A percentile compares a stretch with the other conserved stretches of the same genome.
Conservation (phyloP, 495 filamentous ascomycete species). For the Immersiella caudata region DNA sequence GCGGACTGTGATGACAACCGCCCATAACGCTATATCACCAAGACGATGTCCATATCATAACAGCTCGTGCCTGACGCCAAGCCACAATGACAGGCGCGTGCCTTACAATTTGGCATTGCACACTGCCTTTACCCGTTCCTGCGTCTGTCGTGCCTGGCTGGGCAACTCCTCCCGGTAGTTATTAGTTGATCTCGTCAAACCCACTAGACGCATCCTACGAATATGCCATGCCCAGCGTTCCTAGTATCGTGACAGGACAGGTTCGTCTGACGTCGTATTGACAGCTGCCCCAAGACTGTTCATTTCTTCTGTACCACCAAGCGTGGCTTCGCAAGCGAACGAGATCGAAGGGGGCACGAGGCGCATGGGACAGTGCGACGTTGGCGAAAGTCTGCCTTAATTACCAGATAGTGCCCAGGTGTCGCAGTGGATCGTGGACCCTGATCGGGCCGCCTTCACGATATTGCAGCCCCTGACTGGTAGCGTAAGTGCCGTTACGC, state of each 20-base stretch:
- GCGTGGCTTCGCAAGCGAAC: background rate
- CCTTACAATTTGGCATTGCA: background rate
- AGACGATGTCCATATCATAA: background rate
- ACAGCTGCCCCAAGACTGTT: background rate
- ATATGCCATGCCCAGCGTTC: background rate
- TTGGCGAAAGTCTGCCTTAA: background rate
- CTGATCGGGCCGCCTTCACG: background rate
- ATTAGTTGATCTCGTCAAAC: background rate
- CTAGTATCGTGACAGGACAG: background rate
- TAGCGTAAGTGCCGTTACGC: background rate
- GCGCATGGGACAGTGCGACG: background rate
- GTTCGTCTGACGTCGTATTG: background rate
- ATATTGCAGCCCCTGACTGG: background rate
- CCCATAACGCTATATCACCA: background rate
- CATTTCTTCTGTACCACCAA: background rate
- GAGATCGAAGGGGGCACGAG: background rate
- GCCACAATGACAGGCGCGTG: background rate
- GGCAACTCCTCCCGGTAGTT: background rate
- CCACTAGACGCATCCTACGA: background rate
- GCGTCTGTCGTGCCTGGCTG: background rate
- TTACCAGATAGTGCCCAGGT: background rate
- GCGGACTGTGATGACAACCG: background rate
- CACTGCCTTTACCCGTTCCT: conserved; percentile 19
- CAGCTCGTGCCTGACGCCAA: background rate
- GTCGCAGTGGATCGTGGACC: background rate